Evolutionary conservation across 305 asterid species (phyloP).

Genomic region (Solanum hybrid): DNA sequence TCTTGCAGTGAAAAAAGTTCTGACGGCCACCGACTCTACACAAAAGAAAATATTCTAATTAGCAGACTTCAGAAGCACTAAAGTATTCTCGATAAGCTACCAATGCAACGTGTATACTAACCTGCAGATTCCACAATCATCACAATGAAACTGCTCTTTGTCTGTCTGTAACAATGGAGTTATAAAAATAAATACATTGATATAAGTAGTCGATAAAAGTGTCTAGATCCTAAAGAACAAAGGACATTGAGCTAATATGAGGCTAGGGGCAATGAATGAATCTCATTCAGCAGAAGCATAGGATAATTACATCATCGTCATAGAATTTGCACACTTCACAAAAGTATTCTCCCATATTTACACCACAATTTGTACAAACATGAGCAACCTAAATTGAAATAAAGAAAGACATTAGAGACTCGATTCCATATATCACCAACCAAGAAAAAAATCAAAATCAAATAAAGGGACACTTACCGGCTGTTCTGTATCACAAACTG

Average conservation of each 20-base stretch:
- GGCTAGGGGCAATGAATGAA: not conserved
- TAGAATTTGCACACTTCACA: slow-evolving; percentile 79
- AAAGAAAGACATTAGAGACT: not conserved
- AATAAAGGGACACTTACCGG: slow-evolving; percentile 43
- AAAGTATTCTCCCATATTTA: slow-evolving; percentile 92
- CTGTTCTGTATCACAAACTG: slow-evolving; percentile 95
- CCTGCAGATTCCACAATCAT: slow-evolving; percentile 98
- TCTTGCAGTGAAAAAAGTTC: slow-evolving; percentile 86
- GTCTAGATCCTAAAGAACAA: not conserved
- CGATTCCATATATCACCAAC: not conserved
- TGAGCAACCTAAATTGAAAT: slow-evolving; percentile 47
- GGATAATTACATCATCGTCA: slow-evolving; percentile 75
- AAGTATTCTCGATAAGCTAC: not conserved
- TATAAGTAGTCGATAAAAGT: not conserved
- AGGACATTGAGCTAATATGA: not conserved
- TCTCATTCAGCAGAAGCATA: not conserved
- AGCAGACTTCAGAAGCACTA: not conserved
- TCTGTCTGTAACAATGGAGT: slow-evolving; percentile 41
- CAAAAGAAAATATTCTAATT: not conserved
- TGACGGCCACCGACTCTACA: slow-evolving; percentile 76
- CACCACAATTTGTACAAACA: slow-evolving; percentile 85
- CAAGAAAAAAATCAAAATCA: not conserved
- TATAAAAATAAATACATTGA: not conserved
- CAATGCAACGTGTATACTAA: slow-evolving; percentile 3
- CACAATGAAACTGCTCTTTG: slow-evolving; percentile 84